Evolutionary conservation across 176 grass and related monocot genomes (phyloP).

Genomic region (Lolium multiflorum): DNA sequence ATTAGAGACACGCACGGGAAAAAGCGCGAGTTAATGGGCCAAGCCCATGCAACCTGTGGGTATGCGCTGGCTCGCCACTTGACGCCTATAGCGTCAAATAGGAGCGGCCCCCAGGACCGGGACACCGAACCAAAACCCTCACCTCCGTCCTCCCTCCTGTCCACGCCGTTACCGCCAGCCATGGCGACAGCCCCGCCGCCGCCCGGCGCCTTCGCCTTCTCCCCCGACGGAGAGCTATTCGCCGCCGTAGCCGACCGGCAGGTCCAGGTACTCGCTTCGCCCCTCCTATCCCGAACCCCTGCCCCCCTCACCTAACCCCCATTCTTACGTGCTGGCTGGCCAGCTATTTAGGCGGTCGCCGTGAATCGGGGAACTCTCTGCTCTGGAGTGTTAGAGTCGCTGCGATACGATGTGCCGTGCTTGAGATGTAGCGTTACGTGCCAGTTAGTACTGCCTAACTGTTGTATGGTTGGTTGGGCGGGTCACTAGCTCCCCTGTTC

Average conservation of each 20-base stretch:
- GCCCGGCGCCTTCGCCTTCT: not conserved
- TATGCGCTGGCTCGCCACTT: no score
- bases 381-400: not conserved
- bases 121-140: not conserved
- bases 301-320: not conserved
- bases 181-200: conserved; percentile 4
- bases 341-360: not conserved
- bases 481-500: not conserved
- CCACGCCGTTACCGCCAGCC: conserved; percentile 9
- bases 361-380: not conserved
- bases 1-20: no score
- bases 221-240: conserved; percentile 33
- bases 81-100: no score
- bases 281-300: not conserved
- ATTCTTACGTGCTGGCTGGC: conserved; percentile 6
- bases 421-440: not conserved
- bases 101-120: no score
- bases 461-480: not conserved
- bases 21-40: no score
- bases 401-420: not conserved
- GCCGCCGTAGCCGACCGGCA: not conserved
- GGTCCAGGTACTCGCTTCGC: conserved; percentile 29
- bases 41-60: no score
- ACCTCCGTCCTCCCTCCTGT: not conserved
- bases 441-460: not conserved